Evolutionary conservation across 495 filamentous ascomycete species (phyloP).

Genomic region (Lepidopterella palustris): DNA sequence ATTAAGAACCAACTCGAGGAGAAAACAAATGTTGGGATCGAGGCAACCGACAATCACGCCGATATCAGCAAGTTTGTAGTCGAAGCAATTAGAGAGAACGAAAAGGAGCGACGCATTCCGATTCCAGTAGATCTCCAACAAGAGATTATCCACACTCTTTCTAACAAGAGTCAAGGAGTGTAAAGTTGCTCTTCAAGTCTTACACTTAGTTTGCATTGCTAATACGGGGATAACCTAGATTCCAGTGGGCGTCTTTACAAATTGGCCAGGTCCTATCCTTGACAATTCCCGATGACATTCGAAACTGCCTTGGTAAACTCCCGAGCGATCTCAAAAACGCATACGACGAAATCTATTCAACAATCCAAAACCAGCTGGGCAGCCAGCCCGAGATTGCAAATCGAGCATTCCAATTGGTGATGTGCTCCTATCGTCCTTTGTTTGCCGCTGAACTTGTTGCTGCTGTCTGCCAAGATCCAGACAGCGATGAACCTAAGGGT

Average conservation of each 20-base stretch:
- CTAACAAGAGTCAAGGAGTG: conserved; percentile 3
- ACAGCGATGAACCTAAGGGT: not conserved
- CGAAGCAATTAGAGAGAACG: not conserved
- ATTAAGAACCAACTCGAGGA: not conserved
- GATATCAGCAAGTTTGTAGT: not conserved
- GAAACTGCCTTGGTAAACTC: not conserved
- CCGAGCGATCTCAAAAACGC: not conserved
- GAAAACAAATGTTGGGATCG: not conserved
- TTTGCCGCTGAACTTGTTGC: not conserved
- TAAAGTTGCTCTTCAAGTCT: too few species aligned
- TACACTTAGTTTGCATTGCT: too few species aligned
- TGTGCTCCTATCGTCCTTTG: not conserved
- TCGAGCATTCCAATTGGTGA: not conserved
- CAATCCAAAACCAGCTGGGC: not conserved
- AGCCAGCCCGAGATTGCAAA: not conserved
- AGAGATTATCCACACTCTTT: not conserved
- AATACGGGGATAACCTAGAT: not conserved
- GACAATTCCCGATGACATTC: not conserved
- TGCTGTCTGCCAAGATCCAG: not conserved
- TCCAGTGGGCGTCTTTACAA: not conserved
- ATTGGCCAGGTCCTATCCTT: not conserved
- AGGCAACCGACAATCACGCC: not conserved
- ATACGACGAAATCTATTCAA: not conserved
- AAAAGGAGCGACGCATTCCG: not conserved
- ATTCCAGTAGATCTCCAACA: not conserved